Conservation (phyloP, 306 rosid genomes). For the Herpetospermum pedunculosum region DNA sequence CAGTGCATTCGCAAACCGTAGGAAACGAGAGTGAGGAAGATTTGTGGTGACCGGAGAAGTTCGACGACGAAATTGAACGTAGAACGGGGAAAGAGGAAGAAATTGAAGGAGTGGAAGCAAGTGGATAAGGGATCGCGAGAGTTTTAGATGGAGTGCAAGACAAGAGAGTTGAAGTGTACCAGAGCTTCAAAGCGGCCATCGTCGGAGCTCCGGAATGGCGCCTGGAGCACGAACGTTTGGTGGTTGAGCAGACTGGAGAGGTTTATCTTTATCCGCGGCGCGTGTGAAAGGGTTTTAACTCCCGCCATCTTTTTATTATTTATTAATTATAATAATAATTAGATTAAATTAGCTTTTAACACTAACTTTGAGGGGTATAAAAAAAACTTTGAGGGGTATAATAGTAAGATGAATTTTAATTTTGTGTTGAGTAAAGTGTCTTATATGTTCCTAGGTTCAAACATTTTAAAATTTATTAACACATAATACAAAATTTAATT, state of each 20-base stretch:
- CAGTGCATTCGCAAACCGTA: background rate
- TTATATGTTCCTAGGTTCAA: too few relatives aligned
- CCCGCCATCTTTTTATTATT: too few relatives aligned
- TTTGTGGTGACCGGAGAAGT: background rate
- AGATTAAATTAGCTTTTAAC: too few relatives aligned
- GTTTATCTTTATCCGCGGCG: slow-evolving; percentile 19
- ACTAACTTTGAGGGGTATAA: too few relatives aligned
- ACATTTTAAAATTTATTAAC: too few relatives aligned
- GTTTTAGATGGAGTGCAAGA: slow-evolving; percentile 20
- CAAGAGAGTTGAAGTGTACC: slow-evolving; percentile 15
- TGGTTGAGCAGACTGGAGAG: slow-evolving; percentile 8
- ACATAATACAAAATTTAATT: too few relatives aligned
- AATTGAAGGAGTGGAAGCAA: slow-evolving; percentile 9
- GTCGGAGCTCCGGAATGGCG: background rate
- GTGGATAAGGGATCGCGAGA: slow-evolving; percentile 16
- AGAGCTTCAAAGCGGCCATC: slow-evolving; percentile 27
- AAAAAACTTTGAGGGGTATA: too few relatives aligned
- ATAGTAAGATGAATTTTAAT: too few relatives aligned
- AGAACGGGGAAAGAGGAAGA: slow-evolving; percentile 13
- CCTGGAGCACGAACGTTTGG: slow-evolving; percentile 13
- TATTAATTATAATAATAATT: too few relatives aligned
- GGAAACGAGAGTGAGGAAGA: slow-evolving; percentile 22
- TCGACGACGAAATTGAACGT: background rate
- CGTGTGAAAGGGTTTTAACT: background rate
- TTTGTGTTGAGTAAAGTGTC: too few relatives aligned